Conservation (phyloP, 768 basidiomycete species). For the Trametes punicea region DNA sequence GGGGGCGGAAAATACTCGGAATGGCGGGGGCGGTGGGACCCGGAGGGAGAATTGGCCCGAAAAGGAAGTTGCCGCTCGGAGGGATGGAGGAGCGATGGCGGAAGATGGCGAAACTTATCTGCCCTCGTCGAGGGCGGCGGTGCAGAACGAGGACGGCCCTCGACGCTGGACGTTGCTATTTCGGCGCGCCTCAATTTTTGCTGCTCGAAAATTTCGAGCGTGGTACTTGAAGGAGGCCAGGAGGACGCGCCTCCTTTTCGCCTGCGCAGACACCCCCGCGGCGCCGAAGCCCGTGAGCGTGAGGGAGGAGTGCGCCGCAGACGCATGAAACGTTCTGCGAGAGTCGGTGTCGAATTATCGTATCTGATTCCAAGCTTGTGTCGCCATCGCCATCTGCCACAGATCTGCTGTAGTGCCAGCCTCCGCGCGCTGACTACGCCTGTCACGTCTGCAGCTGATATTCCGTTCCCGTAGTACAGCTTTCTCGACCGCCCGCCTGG, state of each 20-base stretch:
- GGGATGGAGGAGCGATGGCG: slow-evolving; percentile 6
- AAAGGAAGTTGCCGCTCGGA: slow-evolving; percentile 1
- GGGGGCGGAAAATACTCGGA: slow-evolving; percentile 21
- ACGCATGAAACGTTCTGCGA: too few relatives aligned
- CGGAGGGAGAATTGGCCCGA: not conserved
- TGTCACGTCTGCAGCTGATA: too few relatives aligned
- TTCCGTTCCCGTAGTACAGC: not conserved
- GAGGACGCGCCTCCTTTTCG: too few relatives aligned
- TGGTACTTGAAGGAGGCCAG: not conserved
- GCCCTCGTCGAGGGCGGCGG: slow-evolving; percentile 4
- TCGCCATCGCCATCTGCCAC: too few relatives aligned
- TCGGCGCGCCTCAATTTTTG: slow-evolving; percentile 2
- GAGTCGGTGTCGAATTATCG: too few relatives aligned
- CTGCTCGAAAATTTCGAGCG: slow-evolving; percentile 7
- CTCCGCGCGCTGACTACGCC: too few relatives aligned
- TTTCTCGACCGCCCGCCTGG: not conserved
- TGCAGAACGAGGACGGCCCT: not conserved
- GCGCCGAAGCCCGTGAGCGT: too few relatives aligned
- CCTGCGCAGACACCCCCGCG: not conserved
- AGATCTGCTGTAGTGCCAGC: too few relatives aligned
- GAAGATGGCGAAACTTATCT: slow-evolving; percentile 18
- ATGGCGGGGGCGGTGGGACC: slow-evolving; percentile 9
- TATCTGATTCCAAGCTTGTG: too few relatives aligned
- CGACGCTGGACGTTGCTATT: not conserved
- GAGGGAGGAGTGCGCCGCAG: too few relatives aligned